Conservation (phyloP, 768 basidiomycete genomes). For the Xerocomellus intermedius region DNA sequence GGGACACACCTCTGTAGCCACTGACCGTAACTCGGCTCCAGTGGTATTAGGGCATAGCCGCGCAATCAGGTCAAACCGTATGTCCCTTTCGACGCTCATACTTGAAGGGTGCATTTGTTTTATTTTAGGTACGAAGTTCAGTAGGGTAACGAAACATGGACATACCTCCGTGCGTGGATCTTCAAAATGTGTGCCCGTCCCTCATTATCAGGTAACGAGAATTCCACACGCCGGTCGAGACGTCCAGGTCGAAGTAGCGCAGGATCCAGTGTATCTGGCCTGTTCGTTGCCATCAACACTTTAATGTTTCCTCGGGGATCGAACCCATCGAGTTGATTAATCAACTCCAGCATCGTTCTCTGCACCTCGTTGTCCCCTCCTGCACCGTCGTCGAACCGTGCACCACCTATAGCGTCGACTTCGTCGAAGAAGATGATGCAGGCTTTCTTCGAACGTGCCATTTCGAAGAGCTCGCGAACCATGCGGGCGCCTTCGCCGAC, state of each 20-base stretch:
- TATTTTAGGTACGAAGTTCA: not conserved
- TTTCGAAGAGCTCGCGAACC: constrained; percentile 98
- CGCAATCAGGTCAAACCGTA: constrained; percentile 96
- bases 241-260: constrained; percentile 94
- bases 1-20: constrained; percentile 82
- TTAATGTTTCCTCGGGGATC: constrained; percentile 99
- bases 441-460: constrained; percentile 98
- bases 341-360: constrained; percentile 97
- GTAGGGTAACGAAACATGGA: constrained; percentile 3
- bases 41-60: constrained; percentile 97
- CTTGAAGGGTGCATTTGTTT: constrained; percentile 38
- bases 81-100: constrained; percentile 96
- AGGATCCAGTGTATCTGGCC: constrained; percentile 97
- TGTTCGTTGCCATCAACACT: constrained; percentile 99
- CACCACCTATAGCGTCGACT: constrained; percentile 97
- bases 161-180: constrained; percentile 92
- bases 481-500: constrained; percentile 98
- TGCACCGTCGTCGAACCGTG: constrained; percentile 96
- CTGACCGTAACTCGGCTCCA: constrained; percentile 95
- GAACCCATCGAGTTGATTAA: constrained; percentile 98
- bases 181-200: constrained; percentile 95
- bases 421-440: constrained; percentile 99
- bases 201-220: constrained; percentile 91
- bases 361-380: constrained; percentile 99
- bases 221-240: constrained; percentile 95